Conservation (phyloP, 352 stramenopile genomes). For the Albugo laibachii region DNA sequence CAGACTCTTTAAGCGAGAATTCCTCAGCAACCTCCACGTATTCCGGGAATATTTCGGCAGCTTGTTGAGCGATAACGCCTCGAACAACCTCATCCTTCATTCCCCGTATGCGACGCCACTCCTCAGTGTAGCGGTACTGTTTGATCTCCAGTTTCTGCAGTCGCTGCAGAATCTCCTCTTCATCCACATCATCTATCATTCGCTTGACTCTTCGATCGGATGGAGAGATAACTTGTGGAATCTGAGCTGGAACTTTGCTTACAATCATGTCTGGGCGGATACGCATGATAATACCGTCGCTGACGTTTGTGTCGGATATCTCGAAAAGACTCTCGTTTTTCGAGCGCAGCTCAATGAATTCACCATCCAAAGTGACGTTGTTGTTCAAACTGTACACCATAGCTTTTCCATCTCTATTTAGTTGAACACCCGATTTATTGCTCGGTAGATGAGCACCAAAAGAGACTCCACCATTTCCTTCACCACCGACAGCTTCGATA, state of each 20-base stretch:
- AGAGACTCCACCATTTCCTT: too few species aligned
- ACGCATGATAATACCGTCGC: conserved; percentile 16
- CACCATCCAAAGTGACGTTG: conserved; percentile 9
- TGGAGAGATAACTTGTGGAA: conserved; percentile 6
- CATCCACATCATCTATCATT: conserved; percentile 32
- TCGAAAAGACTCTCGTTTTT: conserved; percentile 10
- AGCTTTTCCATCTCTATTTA: conserved; percentile 9
- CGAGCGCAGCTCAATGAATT: conserved; percentile 8
- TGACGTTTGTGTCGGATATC: conserved; percentile 9
- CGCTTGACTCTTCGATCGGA: conserved; percentile 65
- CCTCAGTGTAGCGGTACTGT: conserved; percentile 50
- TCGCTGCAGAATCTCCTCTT: conserved; percentile 33
- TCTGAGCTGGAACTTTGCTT: conserved; percentile 9
- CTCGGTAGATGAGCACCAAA: not conserved
- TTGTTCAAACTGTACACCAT: conserved; percentile 2
- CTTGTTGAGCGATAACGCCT: conserved; percentile 54
- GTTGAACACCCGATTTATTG: conserved; percentile 6
- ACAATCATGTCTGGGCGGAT: conserved; percentile 21
- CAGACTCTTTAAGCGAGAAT: conserved; percentile 44
- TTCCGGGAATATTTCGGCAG: conserved; percentile 64
- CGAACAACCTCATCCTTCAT: conserved; percentile 14
- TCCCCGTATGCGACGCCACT: conserved; percentile 44
- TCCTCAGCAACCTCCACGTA: conserved; percentile 50
- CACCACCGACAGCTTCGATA: too few species aligned
- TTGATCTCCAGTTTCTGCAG: conserved; percentile 31